Conservation (phyloP, 164 flowering plant species). For the Euptelea pleiosperma region DNA sequence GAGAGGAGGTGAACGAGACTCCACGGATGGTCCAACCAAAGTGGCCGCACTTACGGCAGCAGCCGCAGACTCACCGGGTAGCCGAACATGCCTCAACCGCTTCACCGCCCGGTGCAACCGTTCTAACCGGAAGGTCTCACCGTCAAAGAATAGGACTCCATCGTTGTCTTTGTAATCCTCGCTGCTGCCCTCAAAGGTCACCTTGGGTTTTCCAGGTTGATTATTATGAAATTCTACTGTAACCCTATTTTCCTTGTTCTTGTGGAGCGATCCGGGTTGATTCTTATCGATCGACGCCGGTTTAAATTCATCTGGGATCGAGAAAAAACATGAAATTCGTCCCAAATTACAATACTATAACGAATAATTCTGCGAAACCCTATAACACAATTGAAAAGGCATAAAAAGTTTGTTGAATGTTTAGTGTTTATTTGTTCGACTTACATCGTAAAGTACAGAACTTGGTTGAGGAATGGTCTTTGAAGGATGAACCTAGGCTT, state of each 20-base stretch:
- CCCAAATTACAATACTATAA: not conserved
- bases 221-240: conserved; percentile 78
- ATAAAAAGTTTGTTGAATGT: not conserved
- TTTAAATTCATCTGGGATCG: conserved; percentile 57
- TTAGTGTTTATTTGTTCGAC: conserved; percentile 11
- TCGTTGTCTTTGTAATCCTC: conserved; percentile 90
- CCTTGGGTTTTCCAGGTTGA: conserved; percentile 78
- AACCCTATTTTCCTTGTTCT: conserved; percentile 77
- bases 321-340: not conserved
- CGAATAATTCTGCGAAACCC: not conserved
- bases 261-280: conserved; percentile 67
- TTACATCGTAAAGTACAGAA: conserved; percentile 83
- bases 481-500: conserved; percentile 76
- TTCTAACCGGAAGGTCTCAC: conserved; percentile 70
- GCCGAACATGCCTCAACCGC: conserved; percentile 63
- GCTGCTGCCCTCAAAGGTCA: conserved; percentile 68
- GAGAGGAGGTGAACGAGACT: conserved; percentile 49
- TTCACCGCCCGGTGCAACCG: conserved; percentile 87
- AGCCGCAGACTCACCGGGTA: conserved; percentile 63
- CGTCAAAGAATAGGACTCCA: conserved; percentile 85
- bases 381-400: not conserved
- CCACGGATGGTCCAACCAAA: conserved; percentile 26
- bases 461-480: conserved; percentile 58
- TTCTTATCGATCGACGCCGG: conserved; percentile 90
- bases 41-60: conserved; percentile 21